Evolutionary conservation across 352 stramenopile genomes (phyloP), one percentile per base, ranked within the genome.

Genomic region (Peronosclerospora sorghi): DNA sequence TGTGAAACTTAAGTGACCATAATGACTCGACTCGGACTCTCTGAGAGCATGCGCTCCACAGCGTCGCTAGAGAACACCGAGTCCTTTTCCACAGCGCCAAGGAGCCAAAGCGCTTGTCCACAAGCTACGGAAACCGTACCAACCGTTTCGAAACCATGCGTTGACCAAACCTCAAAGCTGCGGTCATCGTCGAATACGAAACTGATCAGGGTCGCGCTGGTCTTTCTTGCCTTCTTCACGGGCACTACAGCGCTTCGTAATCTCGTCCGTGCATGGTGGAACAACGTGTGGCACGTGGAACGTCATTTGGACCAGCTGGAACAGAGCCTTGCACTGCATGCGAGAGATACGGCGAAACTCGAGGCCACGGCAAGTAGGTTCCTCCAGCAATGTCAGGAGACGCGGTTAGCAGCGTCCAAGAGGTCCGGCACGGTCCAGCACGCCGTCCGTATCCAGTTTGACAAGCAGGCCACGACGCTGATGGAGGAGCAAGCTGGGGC

Each of bases 11-110:
- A n/a, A n/a, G n/a, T n/a, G n/a, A n/a, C n/a, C n/a, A n/a, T n/a
- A 19, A 68, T 65, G 59, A 35, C 21, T 14, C 47, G 59, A 14
- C 46, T 68, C n/a, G 59, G 59, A 32, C 46, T 68, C 39, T 68
- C 59, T 0, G 59, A 68, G n/a, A 68, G 59, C 35, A 68, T 68
- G 59, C 50, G 54, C 51, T 65, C 59, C 5, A 53, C 43, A n/a
- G 46, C 39, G 39, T 56, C 54, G 14, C 9, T 56, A 14, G 51
- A 51, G 20, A 27, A 52, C 17, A 62, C 48, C 9, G 51, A 51
- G 30, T 32, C 54, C 44, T 30, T 54, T 3, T 17, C 42, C 21
- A 29, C 43, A 24, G 36, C 49, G 32, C 15, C 34, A 9, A 35
- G 29, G n/a, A n/a, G n/a, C n/a, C 45, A 19, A 12, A 8, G 14